phyloP scores from a whole-genome alignment of 768 basidiomycete genomes.

The Naganishia vishniacii region DNA sequence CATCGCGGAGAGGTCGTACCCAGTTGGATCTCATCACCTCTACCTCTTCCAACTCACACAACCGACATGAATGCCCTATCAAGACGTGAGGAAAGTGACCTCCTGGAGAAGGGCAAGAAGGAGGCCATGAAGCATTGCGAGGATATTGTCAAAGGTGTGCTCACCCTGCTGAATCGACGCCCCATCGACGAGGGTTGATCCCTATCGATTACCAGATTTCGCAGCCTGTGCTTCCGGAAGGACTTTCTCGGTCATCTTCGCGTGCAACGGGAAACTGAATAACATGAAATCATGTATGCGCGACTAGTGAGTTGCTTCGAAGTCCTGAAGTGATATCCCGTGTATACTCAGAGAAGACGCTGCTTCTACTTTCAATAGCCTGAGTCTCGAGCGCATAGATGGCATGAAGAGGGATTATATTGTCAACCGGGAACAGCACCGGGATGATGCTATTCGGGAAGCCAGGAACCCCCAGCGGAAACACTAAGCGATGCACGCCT shows the following conservation, averaged over 20 bases:
- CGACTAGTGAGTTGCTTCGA: slow-evolving; percentile 14
- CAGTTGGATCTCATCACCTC: too few relatives aligned
- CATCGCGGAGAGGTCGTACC: background rate
- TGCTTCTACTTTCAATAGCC: background rate
- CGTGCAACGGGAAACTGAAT: slow-evolving; percentile 16
- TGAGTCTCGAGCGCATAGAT: slow-evolving; percentile 24
- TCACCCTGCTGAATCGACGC: background rate
- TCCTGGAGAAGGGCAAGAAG: slow-evolving; percentile 24
- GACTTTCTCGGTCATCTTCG: slow-evolving; percentile 21
- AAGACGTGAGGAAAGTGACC: slow-evolving; percentile 23
- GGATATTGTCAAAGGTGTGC: slow-evolving; percentile 22
- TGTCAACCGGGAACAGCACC: slow-evolving; percentile 17
- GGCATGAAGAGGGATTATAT: slow-evolving; percentile 23
- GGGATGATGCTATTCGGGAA: slow-evolving; percentile 12
- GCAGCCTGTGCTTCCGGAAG: slow-evolving; percentile 22
- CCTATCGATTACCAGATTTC: background rate
- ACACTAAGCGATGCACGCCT: slow-evolving; percentile 1
- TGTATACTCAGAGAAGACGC: background rate
- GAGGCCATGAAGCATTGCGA: slow-evolving; percentile 25
- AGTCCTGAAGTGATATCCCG: too few relatives aligned
- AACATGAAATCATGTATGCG: slow-evolving; percentile 23
- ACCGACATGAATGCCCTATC: slow-evolving; percentile 12
- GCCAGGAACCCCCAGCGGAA: slow-evolving; percentile 17
- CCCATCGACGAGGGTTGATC: background rate
- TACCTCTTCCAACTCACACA: too few relatives aligned